Percentiles rank a stretch among this genome's conserved stretches.
These are phyloP conservation scores for Pythium diclinum DNA, from an alignment of 352 stramenopile species.

Conservation along the genomic window DNA sequence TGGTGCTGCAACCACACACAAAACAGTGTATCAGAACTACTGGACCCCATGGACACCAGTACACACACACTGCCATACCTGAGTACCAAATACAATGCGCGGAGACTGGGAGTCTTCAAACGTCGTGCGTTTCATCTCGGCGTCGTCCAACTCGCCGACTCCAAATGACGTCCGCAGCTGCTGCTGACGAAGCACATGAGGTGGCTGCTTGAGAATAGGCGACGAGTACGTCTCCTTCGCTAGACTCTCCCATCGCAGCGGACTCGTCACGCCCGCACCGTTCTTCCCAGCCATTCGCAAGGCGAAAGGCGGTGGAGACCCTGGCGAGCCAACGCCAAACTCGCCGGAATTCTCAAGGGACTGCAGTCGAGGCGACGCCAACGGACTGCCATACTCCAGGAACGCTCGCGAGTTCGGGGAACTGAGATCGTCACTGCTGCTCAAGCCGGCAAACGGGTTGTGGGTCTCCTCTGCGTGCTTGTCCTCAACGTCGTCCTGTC, in stretches of 20 bases:
- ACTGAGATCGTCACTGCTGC: conserved; percentile 41
- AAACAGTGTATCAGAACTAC: not conserved
- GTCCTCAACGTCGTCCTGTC: conserved; percentile 31
- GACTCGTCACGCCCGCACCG: conserved; percentile 30
- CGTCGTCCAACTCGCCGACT: conserved; percentile 38
- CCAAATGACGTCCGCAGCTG: conserved; percentile 36
- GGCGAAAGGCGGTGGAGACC: conserved; percentile 72
- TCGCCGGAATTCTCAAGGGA: conserved; percentile 55
- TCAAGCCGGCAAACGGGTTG: conserved; percentile 35
- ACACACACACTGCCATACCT: conserved; percentile 21
- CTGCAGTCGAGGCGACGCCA: conserved; percentile 54
- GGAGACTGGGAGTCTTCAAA: conserved; percentile 41
- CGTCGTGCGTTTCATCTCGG: conserved; percentile 24
- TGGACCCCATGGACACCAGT: not conserved
- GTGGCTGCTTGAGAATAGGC: conserved; percentile 49
- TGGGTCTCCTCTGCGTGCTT: conserved; percentile 21
- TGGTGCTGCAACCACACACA: conserved; percentile 16
- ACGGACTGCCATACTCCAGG: conserved; percentile 56
- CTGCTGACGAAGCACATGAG: conserved; percentile 32
- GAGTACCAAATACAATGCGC: conserved; percentile 35
- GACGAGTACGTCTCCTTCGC: conserved; percentile 62
- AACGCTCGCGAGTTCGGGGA: conserved; percentile 35
- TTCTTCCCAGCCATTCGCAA: conserved; percentile 23
- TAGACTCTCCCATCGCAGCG: conserved; percentile 65
- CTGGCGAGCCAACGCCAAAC: conserved; percentile 45